Conservation (phyloP, 164 flowering plant species). For the Sextonia rubra region DNA sequence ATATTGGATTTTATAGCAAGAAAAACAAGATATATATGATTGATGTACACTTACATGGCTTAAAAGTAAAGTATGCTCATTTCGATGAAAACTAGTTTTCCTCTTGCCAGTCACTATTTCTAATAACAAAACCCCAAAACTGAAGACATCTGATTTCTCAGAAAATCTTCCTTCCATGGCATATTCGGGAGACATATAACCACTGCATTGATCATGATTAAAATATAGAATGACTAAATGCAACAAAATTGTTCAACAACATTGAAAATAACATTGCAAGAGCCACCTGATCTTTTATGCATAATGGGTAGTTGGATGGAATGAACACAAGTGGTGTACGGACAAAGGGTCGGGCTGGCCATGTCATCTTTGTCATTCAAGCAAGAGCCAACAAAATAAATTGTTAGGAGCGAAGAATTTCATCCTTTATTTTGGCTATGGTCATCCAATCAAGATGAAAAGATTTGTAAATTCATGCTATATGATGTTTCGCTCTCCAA, state of each 20-base stretch:
- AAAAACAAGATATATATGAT: background rate
- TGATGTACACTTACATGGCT: conserved; percentile 7
- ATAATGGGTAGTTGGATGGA: background rate
- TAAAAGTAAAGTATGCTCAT: background rate
- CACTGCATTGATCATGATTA: too few species aligned
- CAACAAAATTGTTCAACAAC: background rate
- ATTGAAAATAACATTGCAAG: background rate
- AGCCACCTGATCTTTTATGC: background rate
- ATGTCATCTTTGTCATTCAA: too few species aligned
- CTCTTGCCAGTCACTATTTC: conserved; percentile 14
- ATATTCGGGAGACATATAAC: too few species aligned
- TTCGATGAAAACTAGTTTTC: conserved; percentile 25
- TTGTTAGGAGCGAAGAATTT: too few species aligned
- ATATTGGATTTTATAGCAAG: background rate
- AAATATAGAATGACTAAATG: too few species aligned
- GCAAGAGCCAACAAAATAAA: background rate
- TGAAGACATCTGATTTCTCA: too few species aligned
- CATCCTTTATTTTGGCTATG: too few species aligned
- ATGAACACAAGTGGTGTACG: background rate
- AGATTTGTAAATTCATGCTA: too few species aligned
- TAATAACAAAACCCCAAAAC: too few species aligned
- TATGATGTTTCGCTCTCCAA: background rate
- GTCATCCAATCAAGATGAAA: too few species aligned
- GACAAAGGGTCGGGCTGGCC: background rate
- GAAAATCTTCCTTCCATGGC: too few species aligned